phyloP scores from a whole-genome alignment of 2,329 filamentous ascomycete species.

The Zymoseptoria ardabiliae region DNA sequence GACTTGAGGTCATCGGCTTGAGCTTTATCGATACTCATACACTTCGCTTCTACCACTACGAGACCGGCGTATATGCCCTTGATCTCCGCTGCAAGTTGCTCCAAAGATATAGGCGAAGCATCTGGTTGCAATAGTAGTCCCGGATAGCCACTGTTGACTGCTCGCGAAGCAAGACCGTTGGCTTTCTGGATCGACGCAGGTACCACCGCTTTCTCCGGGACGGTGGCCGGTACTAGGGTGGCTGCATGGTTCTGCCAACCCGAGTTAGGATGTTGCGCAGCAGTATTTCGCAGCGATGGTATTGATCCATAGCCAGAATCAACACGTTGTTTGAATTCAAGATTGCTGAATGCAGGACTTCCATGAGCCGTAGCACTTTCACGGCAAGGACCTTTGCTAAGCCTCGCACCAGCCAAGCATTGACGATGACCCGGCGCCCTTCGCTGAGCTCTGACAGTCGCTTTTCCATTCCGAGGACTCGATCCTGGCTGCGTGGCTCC shows the following conservation, averaged over 20 bases:
- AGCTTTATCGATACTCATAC: slow-evolving; percentile 70
- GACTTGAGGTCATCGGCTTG: slow-evolving; percentile 49
- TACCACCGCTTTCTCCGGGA: background rate
- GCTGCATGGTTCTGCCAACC: slow-evolving; percentile 1
- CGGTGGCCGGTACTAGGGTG: background rate
- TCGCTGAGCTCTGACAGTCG: background rate
- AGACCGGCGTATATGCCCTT: slow-evolving; percentile 77
- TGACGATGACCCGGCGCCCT: background rate
- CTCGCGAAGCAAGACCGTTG: background rate
- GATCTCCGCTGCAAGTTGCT: slow-evolving; percentile 73
- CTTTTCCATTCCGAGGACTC: background rate
- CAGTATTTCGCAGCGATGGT: slow-evolving; percentile 4
- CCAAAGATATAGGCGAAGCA: slow-evolving; percentile 54
- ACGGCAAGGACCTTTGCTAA: background rate
- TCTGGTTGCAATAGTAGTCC: slow-evolving; percentile 20
- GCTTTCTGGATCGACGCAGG: background rate
- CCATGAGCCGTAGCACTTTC: background rate
- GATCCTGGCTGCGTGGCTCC: background rate
- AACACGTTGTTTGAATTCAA: background rate
- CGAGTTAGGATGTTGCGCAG: background rate
- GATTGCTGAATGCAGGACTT: slow-evolving; percentile 5
- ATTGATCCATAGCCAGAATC: slow-evolving; percentile 12
- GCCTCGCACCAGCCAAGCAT: background rate
- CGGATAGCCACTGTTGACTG: slow-evolving; percentile 6
- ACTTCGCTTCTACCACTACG: slow-evolving; percentile 80